Evolutionary conservation across 2,329 filamentous ascomycete genomes (phyloP), one percentile per base, ranked within the genome.

Genomic region (Alternaria atra): DNA sequence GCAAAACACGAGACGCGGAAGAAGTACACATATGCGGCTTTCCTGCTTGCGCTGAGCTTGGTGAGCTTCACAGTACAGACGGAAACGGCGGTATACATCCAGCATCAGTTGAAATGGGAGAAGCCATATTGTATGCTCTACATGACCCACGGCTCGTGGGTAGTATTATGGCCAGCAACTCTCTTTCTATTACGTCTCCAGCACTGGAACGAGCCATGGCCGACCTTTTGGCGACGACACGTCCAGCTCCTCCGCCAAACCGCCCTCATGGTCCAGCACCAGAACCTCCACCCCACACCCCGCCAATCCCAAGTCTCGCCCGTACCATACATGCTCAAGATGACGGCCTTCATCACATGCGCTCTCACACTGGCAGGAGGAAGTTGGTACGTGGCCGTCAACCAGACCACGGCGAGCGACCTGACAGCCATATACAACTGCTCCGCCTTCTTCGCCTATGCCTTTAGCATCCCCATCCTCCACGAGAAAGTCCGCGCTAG

Each of bases 91-190:
- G 90, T 96, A 9, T 94, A 97, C 81, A 95, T 99, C 63, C 94
- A 98, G 82, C 90, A 94, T 77, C 89, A 95, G 61, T 81, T 97
- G 65, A 89, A 91, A 65, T 99, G 95, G 95, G 88, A 96, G 81
- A 99, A 99, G 83, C 92, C 95, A n/a, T 99, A 97, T 82, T 97
- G 93, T 84, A 99, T 99, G 95, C 88, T 99, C 85, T 97, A 97
- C 80, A 85, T 99, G 67, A 99, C 95, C 10, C 95, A 99, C 81
- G 91, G 94, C 56, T 97, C 93, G 2, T 99, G 95, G 95, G 79
- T 90, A 9, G 80, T 98, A 50, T 85, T 99, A 25, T 99, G 93
- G 92, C 94, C 94, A 0, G 81, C 87, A 10, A 93, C 97, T 79
- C 86, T 99, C 35, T 79, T 91, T 25, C 86, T 97, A 52, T 84